Evolutionary conservation across 345 rosid species (phyloP), one percentile per base, ranked within the genome.

Genomic region (Clarkia xantiana): DNA sequence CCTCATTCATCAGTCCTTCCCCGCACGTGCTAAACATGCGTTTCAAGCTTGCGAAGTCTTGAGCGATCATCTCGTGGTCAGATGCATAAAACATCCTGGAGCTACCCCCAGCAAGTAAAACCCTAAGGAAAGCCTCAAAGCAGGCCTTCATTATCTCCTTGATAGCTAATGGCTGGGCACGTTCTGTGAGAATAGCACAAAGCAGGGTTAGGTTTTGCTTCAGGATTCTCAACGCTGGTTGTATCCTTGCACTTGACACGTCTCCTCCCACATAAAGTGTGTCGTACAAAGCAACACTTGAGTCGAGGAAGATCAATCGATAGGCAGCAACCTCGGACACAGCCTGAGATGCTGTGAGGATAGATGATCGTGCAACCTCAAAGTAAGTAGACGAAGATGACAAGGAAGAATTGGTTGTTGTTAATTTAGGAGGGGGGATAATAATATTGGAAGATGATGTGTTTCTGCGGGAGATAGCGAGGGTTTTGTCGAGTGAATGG

Each of bases 241-340:
- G 72, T 19, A 79, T 71, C 56, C 96, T 76, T 1, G 84, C 22
- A 49, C 69, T 76, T 0, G 71, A 61, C 10, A 78, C 91, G 44
- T 79, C 89, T 14, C 68, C 82, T 7, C 68, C 82, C 5, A 69
- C 55, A 40, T 91, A 91, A 13, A 91, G 84, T 18, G 72, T 73
- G 0, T 86, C 91, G 51, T 86, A 86, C 44, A 83, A 66, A 15
- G 79, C 82, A 15, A 75, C 61, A 55, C 60, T 81, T 0, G 94
- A 91, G 60, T 91, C 98, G 1, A 71, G 72, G 72, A 86, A 86
- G 55, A 79, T 76, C 51, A 91, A 47, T 23, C 98, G 70, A 52
- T 81, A 75, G 11, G 96, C 94, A 0, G 96, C 93, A 16, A 86
- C 98, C 69, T 86, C 98, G 13, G 94, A 91, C 15, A 86, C 85